Evolutionary conservation across 176 grass and related monocot species (phyloP), one percentile per base, ranked within the genome.

Genomic region (Oryza meridionalis): DNA sequence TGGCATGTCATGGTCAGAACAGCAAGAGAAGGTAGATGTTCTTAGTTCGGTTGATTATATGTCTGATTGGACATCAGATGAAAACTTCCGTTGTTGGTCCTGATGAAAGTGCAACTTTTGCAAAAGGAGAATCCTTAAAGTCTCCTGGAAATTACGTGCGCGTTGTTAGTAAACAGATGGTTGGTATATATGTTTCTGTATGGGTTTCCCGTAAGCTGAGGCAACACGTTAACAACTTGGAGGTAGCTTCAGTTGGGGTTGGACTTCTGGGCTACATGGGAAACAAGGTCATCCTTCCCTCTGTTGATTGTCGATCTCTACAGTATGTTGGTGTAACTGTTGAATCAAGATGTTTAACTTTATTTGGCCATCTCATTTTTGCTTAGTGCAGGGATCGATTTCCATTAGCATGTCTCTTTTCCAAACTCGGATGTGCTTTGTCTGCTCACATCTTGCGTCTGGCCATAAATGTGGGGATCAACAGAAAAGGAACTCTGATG

Each of bases 221-320:
- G 31, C 47, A 67, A 44, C 90, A 88, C 58, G 67, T 94, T 22
- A 94, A 90, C 53, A 90, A 92, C 69, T 67, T 94, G 78, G 87
- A 94, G 81, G 90, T 94, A 14, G 73, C 87, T 68, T 75, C 90
- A 21, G 82, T 94, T 67, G 92, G 92, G 2, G 90, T 94, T 81
- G 90, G 92, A 17, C 81, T 92, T 11, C 80, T 94, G 87, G 90
- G 92, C 3, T 94, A 90, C 53, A 92, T 92, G 92, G 92, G 90
- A 33, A 94, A 90, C 84, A 92, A 94, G 87, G 90, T 94, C 63
- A 46, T 31, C 66, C 59, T 81, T 75, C 25, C 9, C 33, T 71
- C 67, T 77, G 31, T 37, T 45, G 37, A 38, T 6, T 38, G 37
- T 38, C 37, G n/a, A 78, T 37, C 13, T 61, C 14, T 70, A 19